phyloP scores from a whole-genome alignment of 257 asterid genomes.

The Coffea eugenioides region DNA sequence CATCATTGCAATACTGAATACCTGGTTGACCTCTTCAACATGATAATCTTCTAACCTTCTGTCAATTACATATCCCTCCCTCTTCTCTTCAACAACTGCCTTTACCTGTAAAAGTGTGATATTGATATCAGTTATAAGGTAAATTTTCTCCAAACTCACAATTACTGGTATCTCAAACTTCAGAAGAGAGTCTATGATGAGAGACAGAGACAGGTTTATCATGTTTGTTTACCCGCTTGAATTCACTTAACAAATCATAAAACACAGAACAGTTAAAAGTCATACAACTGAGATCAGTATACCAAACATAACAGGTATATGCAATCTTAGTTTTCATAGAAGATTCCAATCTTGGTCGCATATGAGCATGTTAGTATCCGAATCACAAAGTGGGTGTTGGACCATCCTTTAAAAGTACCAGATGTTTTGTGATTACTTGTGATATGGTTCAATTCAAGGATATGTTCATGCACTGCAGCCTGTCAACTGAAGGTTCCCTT shows the following conservation, averaged over 20 bases:
- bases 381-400: too few relatives aligned
- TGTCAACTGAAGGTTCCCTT: not conserved
- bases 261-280: too few relatives aligned
- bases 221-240: too few relatives aligned
- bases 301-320: not conserved
- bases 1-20: constrained; percentile 56
- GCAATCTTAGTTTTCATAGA: not conserved
- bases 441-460: not conserved
- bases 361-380: too few relatives aligned
- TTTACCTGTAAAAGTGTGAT: constrained; percentile 57
- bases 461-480: not conserved
- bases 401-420: too few relatives aligned
- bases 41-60: constrained; percentile 48
- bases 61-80: constrained; percentile 68
- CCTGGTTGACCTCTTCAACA: constrained; percentile 49
- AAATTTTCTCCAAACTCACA: not conserved
- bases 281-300: too few relatives aligned
- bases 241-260: too few relatives aligned
- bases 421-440: too few relatives aligned
- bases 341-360: too few relatives aligned
- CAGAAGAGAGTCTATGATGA: not conserved
- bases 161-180: not conserved
- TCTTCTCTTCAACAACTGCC: constrained; percentile 71
- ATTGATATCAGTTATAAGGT: not conserved
- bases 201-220: not conserved